phyloP scores from a whole-genome alignment of 306 rosid genomes.

The Begonia masoniana region DNA sequence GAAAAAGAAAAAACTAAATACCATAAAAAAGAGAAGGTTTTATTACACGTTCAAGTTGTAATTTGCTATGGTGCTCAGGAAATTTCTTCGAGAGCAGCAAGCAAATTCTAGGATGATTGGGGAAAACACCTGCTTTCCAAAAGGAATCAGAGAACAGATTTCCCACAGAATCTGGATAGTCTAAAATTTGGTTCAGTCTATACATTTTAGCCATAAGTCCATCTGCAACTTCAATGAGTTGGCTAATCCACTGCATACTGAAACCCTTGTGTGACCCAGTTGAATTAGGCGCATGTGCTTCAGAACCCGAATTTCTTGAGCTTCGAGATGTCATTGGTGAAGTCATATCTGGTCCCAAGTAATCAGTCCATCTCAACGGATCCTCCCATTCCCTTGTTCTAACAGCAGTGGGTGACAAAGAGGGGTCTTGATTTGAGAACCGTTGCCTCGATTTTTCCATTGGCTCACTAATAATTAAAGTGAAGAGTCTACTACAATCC shows the following conservation, averaged over 20 bases:
- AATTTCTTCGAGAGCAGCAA: constrained; percentile 84
- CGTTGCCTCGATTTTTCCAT: constrained; percentile 65
- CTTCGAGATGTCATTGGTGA: constrained; percentile 60
- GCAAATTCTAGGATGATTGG: constrained; percentile 74
- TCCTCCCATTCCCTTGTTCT: constrained; percentile 83
- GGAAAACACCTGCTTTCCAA: constrained; percentile 93
- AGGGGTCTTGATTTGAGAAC: constrained; percentile 57
- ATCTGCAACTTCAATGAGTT: constrained; percentile 81
- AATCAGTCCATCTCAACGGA: constrained; percentile 87
- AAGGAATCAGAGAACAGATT: constrained; percentile 68
- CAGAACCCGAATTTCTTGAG: constrained; percentile 48
- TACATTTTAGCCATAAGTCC: constrained; percentile 99
- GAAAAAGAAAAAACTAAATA: neutral
- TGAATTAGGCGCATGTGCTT: constrained; percentile 49
- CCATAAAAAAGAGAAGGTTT: neutral
- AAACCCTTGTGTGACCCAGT: constrained; percentile 59
- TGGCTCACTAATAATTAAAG: constrained; percentile 9
- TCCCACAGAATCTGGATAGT: constrained; percentile 82
- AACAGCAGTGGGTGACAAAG: constrained; percentile 55
- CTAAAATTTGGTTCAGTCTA: constrained; percentile 90
- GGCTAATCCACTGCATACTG: constrained; percentile 86
- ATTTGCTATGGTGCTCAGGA: constrained; percentile 87
- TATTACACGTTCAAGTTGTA: constrained; percentile 98
- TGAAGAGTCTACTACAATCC: constrained; percentile 20
- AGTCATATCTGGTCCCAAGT: constrained; percentile 51